A percentile compares a stretch with the other conserved stretches of the same genome.
phyloP scores from a whole-genome alignment of 1,284 basidiomycete genomes.

The Taiwanofungus camphoratus region DNA sequence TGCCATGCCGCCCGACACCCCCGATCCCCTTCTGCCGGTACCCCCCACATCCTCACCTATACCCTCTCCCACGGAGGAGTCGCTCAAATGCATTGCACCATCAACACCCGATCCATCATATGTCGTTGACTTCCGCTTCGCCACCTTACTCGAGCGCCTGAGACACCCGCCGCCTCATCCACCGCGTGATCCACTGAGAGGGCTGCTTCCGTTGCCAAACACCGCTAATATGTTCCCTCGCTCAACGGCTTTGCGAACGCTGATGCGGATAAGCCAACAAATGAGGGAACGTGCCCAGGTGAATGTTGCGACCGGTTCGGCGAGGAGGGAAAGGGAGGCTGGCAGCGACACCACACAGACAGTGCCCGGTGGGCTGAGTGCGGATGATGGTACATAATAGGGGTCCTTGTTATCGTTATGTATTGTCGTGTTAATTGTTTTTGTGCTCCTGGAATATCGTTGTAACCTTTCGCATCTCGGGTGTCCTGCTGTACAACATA shows the following conservation, averaged over 20 bases:
- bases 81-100: slow-evolving; percentile 16
- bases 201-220: slow-evolving; percentile 53
- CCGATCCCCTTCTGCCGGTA: slow-evolving; percentile 28
- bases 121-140: slow-evolving; percentile 56
- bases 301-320: too few species aligned
- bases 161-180: slow-evolving; percentile 43
- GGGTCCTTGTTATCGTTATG: slow-evolving; percentile 9
- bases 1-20: slow-evolving; percentile 28
- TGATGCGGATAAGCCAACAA: slow-evolving; percentile 42
- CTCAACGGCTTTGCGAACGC: slow-evolving; percentile 47
- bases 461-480: background rate
- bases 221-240: slow-evolving; percentile 44
- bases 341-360: slow-evolving; percentile 19
- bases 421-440: slow-evolving; percentile 6
- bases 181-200: slow-evolving; percentile 25
- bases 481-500: background rate
- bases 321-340: slow-evolving; percentile 19
- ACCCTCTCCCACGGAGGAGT: slow-evolving; percentile 19
- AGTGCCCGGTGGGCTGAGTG: slow-evolving; percentile 40
- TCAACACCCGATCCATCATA: slow-evolving; percentile 33
- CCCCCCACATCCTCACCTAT: slow-evolving; percentile 21
- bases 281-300: slow-evolving; percentile 30
- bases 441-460: background rate
- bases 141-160: slow-evolving; percentile 46
- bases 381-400: slow-evolving; percentile 28